Base-by-base conservation (phyloP, 2,329 filamentous ascomycete genomes). In the Xylariales sp. region DNA sequence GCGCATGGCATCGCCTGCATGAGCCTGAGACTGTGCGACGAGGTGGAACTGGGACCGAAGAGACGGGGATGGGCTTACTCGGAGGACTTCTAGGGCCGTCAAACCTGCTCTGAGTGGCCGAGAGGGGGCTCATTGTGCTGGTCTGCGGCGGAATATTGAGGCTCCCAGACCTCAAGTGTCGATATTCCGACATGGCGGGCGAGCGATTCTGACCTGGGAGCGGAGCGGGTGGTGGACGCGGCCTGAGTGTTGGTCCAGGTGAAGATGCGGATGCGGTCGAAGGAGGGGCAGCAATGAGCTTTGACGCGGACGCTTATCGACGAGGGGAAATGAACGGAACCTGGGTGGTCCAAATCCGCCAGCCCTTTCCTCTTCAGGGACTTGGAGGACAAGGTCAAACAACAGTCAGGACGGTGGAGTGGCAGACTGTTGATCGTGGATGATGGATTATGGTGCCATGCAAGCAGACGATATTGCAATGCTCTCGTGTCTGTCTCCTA, bases 21-120 rank as follows among this genome's bases (percentile, higher is more conserved):
- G 31, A n/a, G 10, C 16, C 14, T 10, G 16, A n/a, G n/a, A n/a
- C n/a, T n/a, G n/a, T 42, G 11, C n/a, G 31, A 34, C n/a, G n/a
- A n/a, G n/a, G n/a, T n/a, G n/a, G n/a, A n/a, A n/a, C n/a, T n/a
- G n/a, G n/a, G n/a, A n/a, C n/a, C n/a, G n/a, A n/a, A n/a, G n/a
- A n/a, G n/a, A n/a, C n/a, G n/a, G n/a, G n/a, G n/a, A n/a, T n/a
- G n/a, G n/a, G 74, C 73, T 60, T 69, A 78, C 77, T 81, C 20
- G 79, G 78, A 49, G 79, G 79, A 61, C 78, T 82, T 53, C 78
- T 66, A 34, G 79, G 76, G 47, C 76, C 76, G 44, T 80, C 77
- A 55, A 80, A 79, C 51, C 75, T 56, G 40, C 54, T 57, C 46
- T 63, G 61, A 33, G 55, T 52, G 42, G 64, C 56, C 52, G 56